Evolutionary conservation across 2,329 filamentous ascomycete species (phyloP).

Genomic region (Daldinia sp.): DNA sequence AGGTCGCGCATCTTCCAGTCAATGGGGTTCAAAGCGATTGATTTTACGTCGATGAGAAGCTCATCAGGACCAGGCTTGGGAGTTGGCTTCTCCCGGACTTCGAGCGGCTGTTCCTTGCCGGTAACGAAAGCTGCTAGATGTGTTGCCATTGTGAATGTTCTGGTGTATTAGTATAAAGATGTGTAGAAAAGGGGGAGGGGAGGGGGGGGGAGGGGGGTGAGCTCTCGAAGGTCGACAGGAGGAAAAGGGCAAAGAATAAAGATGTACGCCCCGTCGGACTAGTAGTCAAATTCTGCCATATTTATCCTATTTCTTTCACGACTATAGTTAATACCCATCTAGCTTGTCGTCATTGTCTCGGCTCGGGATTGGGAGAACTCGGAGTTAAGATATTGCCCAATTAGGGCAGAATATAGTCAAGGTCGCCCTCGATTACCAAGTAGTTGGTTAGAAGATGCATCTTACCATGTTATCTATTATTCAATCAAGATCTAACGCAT

Average conservation of each 20-base stretch:
- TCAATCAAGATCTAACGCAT: background rate
- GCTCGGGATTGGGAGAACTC: background rate
- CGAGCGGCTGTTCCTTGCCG: slow-evolving; percentile 49
- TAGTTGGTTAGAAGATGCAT: background rate
- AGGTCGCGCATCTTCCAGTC: slow-evolving; percentile 53
- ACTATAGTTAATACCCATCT: background rate
- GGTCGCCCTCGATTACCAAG: background rate
- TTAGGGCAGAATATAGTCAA: background rate
- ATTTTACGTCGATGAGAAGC: slow-evolving; percentile 57
- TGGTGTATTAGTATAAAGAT: background rate
- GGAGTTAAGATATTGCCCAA: background rate
- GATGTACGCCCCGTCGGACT: too few relatives aligned
- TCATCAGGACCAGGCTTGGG: slow-evolving; percentile 56
- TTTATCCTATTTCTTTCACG: background rate
- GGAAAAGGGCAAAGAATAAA: too few relatives aligned
- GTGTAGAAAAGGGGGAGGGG: background rate
- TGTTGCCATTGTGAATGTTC: slow-evolving; percentile 44
- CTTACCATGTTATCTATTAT: background rate
- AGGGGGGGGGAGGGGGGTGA: too few relatives aligned
- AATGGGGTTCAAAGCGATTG: slow-evolving; percentile 58
- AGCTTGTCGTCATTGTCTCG: background rate
- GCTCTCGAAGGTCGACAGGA: too few relatives aligned
- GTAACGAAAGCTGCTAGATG: slow-evolving; percentile 52
- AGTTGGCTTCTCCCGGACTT: slow-evolving; percentile 50
- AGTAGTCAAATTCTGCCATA: background rate